These are phyloP conservation scores for Lasiosphaeria miniovina DNA, from an alignment of 495 filamentous ascomycete genomes.

Conservation along the genomic window DNA sequence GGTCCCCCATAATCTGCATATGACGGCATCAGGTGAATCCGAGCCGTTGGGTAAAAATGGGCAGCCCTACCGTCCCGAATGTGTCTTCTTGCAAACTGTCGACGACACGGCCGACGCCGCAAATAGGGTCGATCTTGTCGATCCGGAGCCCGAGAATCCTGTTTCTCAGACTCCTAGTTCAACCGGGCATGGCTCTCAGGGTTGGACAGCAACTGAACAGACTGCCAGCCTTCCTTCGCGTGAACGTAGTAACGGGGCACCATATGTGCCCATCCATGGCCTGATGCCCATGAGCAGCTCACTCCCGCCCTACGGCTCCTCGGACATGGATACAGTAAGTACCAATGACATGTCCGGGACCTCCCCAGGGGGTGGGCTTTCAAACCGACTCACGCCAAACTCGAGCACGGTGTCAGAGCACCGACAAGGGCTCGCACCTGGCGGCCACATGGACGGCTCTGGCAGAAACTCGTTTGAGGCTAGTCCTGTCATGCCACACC, in stretches of 20 bases:
- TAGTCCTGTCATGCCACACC: slow-evolving; percentile 41
- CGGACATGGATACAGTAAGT: slow-evolving; percentile 20
- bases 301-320: slow-evolving; percentile 16
- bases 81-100: slow-evolving; percentile 30
- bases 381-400: slow-evolving; percentile 50
- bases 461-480: slow-evolving; percentile 45
- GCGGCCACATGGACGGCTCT: slow-evolving; percentile 17
- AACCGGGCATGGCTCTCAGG: slow-evolving; percentile 26
- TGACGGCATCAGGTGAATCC: neutral
- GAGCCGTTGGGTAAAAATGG: neutral
- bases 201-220: slow-evolving; percentile 31
- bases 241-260: slow-evolving; percentile 26
- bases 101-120: slow-evolving; percentile 32
- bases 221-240: slow-evolving; percentile 28
- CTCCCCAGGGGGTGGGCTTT: slow-evolving; percentile 38
- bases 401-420: slow-evolving; percentile 48
- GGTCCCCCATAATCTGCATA: neutral
- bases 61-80: slow-evolving; percentile 31
- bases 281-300: slow-evolving; percentile 32
- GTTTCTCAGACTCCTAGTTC: slow-evolving; percentile 15
- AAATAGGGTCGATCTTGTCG: slow-evolving; percentile 26
- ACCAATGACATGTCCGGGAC: slow-evolving; percentile 38
- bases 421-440: slow-evolving; percentile 26
- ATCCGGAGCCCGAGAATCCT: slow-evolving; percentile 24
- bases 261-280: slow-evolving; percentile 24